Evolutionary conservation across 1,284 basidiomycete species (phyloP).

Genomic region (Trametes sp.): DNA sequence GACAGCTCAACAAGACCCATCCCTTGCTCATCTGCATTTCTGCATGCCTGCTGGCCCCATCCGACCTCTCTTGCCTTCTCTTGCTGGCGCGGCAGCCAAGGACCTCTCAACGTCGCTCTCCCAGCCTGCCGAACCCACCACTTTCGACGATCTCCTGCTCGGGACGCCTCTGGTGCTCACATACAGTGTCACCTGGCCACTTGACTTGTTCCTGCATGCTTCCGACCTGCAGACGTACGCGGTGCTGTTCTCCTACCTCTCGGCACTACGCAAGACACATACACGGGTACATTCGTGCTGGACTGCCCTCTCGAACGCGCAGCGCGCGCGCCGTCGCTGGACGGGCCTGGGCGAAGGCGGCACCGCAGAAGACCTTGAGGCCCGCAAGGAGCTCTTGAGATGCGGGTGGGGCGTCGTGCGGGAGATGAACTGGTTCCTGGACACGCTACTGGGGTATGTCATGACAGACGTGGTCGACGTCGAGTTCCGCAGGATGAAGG

Average conservation of each 20-base stretch:
- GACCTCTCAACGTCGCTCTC: constrained; percentile 44
- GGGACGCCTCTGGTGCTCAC: constrained; percentile 79
- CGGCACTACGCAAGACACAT: constrained; percentile 85
- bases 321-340: constrained; percentile 83
- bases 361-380: constrained; percentile 70
- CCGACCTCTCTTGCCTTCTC: constrained; percentile 76
- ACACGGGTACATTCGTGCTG: constrained; percentile 82
- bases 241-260: constrained; percentile 83
- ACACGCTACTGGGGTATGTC: constrained; percentile 81
- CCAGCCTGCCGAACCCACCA: constrained; percentile 48
- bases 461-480: constrained; percentile 92
- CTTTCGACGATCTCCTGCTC: constrained; percentile 79
- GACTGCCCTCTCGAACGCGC: constrained; percentile 83
- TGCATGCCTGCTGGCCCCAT: constrained; percentile 80
- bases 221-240: constrained; percentile 80
- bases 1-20: constrained; percentile 81
- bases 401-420: constrained; percentile 87
- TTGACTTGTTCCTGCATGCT: constrained; percentile 87
- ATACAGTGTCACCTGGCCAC: constrained; percentile 82
- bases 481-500: constrained; percentile 77
- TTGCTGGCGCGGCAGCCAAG: constrained; percentile 48
- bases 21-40: constrained; percentile 74
- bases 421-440: constrained; percentile 92
- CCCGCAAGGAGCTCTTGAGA: constrained; percentile 69
- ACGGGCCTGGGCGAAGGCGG: constrained; percentile 90